A percentile compares a stretch with the other conserved stretches of the same genome.
These are phyloP conservation scores for Ephemerocybe angulata DNA, from an alignment of 768 basidiomycete species.

Conservation along the genomic window DNA sequence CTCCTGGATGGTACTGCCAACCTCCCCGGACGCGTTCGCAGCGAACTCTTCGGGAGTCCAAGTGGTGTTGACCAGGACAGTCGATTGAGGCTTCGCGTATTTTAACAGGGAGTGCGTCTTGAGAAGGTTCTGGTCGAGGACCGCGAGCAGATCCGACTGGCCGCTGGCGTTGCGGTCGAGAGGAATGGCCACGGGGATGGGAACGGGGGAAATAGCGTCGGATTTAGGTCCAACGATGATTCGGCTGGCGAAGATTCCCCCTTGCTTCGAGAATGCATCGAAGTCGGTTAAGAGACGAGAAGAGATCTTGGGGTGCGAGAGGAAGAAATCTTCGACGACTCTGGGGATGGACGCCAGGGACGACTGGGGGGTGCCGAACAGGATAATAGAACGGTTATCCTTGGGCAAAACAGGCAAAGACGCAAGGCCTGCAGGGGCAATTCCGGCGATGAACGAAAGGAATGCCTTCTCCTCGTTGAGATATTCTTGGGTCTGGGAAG, in stretches of 20 bases:
- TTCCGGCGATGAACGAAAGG: conserved; percentile 33
- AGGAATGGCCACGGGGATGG: conserved; percentile 56
- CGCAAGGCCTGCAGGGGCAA: conserved; percentile 21
- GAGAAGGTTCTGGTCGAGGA: conserved; percentile 74
- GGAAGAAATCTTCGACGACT: conserved; percentile 57
- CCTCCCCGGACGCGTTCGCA: conserved; percentile 57
- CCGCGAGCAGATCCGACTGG: conserved; percentile 63
- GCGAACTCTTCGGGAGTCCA: conserved; percentile 77
- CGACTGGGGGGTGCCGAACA: conserved; percentile 60
- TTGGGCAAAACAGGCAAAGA: conserved; percentile 32
- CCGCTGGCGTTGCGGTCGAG: conserved; percentile 45
- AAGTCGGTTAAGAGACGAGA: conserved; percentile 64
- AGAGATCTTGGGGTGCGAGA: conserved; percentile 44
- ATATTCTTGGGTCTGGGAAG: conserved; percentile 51
- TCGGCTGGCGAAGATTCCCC: conserved; percentile 66
- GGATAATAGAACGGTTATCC: conserved; percentile 49
- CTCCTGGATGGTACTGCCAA: conserved; percentile 42
- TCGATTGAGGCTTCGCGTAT: conserved; percentile 60
- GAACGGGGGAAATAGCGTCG: conserved; percentile 35
- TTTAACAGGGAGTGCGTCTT: conserved; percentile 73
- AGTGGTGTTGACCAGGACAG: conserved; percentile 68
- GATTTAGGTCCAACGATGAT: conserved; percentile 58
- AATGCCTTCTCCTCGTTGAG: conserved; percentile 44
- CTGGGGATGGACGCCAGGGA: conserved; percentile 54
- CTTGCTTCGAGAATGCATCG: conserved; percentile 72